Conservation (phyloP, 306 rosid species). For the Trichosanthes cucumerina region DNA sequence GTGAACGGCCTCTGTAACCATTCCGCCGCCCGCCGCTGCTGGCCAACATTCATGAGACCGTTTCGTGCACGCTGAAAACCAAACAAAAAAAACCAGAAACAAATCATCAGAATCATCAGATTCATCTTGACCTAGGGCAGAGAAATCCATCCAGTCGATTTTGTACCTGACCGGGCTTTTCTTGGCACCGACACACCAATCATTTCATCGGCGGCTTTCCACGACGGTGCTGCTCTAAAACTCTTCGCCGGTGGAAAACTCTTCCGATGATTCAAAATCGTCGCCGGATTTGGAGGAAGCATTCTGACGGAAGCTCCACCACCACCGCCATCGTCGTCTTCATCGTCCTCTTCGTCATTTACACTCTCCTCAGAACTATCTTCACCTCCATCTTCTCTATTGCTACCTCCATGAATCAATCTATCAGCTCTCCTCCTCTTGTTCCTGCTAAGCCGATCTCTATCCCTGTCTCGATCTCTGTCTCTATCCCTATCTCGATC, state of each 20-base stretch:
- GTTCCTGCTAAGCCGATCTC: constrained; percentile 74
- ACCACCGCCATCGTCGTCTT: constrained; percentile 41
- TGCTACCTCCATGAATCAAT: constrained; percentile 55
- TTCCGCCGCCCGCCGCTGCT: constrained; percentile 41
- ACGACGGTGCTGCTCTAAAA: constrained; percentile 59
- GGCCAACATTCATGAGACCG: constrained; percentile 93
- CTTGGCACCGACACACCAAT: constrained; percentile 87
- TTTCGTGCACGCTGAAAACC: constrained; percentile 60
- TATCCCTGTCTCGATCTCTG: constrained; percentile 27
- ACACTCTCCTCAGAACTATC: constrained; percentile 87
- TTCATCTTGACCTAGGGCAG: not conserved
- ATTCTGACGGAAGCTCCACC: constrained; percentile 53
- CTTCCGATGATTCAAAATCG: constrained; percentile 57
- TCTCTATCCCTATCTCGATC: constrained; percentile 64
- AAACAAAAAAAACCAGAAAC: not conserved
- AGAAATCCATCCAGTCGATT: not conserved
- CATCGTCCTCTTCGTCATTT: constrained; percentile 74
- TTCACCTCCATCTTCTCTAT: constrained; percentile 68
- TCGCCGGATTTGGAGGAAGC: constrained; percentile 73
- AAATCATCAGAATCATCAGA: constrained; percentile 1
- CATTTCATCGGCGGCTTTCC: constrained; percentile 95
- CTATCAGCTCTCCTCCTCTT: constrained; percentile 79
- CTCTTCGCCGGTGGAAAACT: constrained; percentile 67
- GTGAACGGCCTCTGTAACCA: constrained; percentile 48
- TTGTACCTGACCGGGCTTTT: constrained; percentile 89